Evolutionary conservation across 129 eudicot genomes (phyloP), one percentile per base, ranked within the genome.

Genomic region (Escallonia rubra): DNA sequence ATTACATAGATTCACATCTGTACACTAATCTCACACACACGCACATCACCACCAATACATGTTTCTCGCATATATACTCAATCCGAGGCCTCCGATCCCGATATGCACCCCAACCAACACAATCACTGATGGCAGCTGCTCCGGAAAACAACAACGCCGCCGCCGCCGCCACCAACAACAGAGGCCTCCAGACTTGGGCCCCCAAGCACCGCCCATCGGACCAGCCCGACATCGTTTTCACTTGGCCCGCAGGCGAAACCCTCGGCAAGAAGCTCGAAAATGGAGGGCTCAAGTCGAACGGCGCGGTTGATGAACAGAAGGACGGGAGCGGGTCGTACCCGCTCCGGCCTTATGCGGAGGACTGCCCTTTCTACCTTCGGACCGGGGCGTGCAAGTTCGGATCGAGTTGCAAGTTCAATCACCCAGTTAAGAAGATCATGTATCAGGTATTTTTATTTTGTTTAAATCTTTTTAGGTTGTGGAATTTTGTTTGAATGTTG

Each of bases 321-420:
- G n/a, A 47, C 15, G 56, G 43, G 15, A 23, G 9, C 46, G 34
- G 6, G n/a, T 40, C 10, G 41, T 54, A 23, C 43, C 82, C 82
- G 1, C 70, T 78, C 15, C 76, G 90, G 63, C 84, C 86, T 10
- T 41, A 74, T 5, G 81, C 84, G 4, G 75, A 73, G 12, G 79
- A 80, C 54, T 80, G 90, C 63, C 56, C 77, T 7, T 70, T 59
- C 57, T 81, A 71, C 53, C 3, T 75, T 12, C 74, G 74, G 50
- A 84, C 84, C 2, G 84, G 84, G 43, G 64, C 68, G 1, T 85
- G 90, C 69, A 81, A 73, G 72, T 85, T 71, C 57, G 90, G 90
- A 3, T 41, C 67, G 13, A 72, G 45, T 41, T 85, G 90, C 81
- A 78, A 70, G 73, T 78, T 57, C 69, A 85, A 81, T 81, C 90